Percentiles rank a stretch among this genome's conserved stretches.
phyloP scores from a whole-genome alignment of 148 eudicot genomes.

The Camellia lanceoleosa region DNA sequence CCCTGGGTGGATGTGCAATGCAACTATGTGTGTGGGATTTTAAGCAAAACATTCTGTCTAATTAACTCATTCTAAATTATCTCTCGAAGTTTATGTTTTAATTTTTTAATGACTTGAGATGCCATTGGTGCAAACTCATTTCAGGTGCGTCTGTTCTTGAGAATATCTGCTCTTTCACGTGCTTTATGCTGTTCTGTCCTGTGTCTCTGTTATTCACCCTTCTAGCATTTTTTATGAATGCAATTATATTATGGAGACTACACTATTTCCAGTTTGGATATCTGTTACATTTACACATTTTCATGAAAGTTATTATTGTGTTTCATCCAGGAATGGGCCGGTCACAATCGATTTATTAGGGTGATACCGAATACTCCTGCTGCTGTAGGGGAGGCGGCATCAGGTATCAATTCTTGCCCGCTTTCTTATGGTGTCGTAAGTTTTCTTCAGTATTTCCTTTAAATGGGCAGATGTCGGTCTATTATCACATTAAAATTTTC shows the following conservation, averaged over 20 bases:
- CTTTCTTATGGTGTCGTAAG: background rate
- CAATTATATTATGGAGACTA: background rate
- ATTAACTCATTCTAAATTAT: too few species aligned
- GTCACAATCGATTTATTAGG: slow-evolving; percentile 75
- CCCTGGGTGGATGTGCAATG: too few species aligned
- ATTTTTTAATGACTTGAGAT: too few species aligned
- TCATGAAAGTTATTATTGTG: background rate
- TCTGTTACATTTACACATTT: background rate
- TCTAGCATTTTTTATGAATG: background rate
- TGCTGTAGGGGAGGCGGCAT: slow-evolving; percentile 87
- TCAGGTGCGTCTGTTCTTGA: too few species aligned
- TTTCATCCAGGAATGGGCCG: slow-evolving; percentile 82
- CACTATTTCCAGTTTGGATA: background rate
- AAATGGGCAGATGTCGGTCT: too few species aligned
- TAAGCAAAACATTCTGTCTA: too few species aligned
- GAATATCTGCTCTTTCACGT: too few species aligned
- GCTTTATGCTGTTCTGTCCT: too few species aligned
- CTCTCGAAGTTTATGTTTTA: too few species aligned
- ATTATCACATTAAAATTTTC: background rate
- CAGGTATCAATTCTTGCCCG: slow-evolving; percentile 46
- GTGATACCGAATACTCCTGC: slow-evolving; percentile 99
- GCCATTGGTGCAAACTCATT: too few species aligned
- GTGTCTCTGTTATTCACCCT: too few species aligned
- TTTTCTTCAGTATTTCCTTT: background rate
- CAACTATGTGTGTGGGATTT: too few species aligned